A percentile compares a stretch with the other conserved stretches of the same genome.
These are phyloP conservation scores for Cinchona pubescens DNA, from an alignment of 257 asterid species.

Conservation along the genomic window DNA sequence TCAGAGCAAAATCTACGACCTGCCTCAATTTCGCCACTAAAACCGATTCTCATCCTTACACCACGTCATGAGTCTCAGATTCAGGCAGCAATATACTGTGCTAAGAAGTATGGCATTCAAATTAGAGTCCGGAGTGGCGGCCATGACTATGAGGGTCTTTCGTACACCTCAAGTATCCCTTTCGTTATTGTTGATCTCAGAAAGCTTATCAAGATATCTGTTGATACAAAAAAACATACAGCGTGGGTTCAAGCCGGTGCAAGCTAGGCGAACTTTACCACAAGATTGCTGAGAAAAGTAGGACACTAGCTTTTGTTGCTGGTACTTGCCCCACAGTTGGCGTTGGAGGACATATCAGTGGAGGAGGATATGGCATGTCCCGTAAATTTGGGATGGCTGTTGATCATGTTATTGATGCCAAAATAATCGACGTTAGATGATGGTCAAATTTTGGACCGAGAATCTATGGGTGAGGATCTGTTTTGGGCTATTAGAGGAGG, in stretches of 20 bases:
- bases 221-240: slow-evolving; percentile 21
- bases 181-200: slow-evolving; percentile 22
- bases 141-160: slow-evolving; percentile 32
- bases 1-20: slow-evolving; percentile 1
- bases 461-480: slow-evolving; percentile 32
- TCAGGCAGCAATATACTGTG: slow-evolving; percentile 31
- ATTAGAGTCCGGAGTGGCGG: slow-evolving; percentile 38
- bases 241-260: slow-evolving; percentile 38
- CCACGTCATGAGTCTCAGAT: slow-evolving; percentile 29
- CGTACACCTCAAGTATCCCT: slow-evolving; percentile 20
- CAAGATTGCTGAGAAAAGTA: slow-evolving; percentile 22
- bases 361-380: slow-evolving; percentile 34
- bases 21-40: slow-evolving; percentile 6
- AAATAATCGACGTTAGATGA: slow-evolving; percentile 20
- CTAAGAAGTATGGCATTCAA: slow-evolving; percentile 18
- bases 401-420: slow-evolving; percentile 27
- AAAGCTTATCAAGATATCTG: slow-evolving; percentile 18
- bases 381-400: slow-evolving; percentile 27
- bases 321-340: slow-evolving; percentile 33
- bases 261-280: slow-evolving; percentile 30
- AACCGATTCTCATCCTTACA: slow-evolving; percentile 31
- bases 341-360: slow-evolving; percentile 31
- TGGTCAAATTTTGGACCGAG: slow-evolving; percentile 28
- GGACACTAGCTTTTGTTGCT: slow-evolving; percentile 27
- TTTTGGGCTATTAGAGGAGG: slow-evolving; percentile 40